Conservation (phyloP, 768 basidiomycete species). For the Leccinum broughii region DNA sequence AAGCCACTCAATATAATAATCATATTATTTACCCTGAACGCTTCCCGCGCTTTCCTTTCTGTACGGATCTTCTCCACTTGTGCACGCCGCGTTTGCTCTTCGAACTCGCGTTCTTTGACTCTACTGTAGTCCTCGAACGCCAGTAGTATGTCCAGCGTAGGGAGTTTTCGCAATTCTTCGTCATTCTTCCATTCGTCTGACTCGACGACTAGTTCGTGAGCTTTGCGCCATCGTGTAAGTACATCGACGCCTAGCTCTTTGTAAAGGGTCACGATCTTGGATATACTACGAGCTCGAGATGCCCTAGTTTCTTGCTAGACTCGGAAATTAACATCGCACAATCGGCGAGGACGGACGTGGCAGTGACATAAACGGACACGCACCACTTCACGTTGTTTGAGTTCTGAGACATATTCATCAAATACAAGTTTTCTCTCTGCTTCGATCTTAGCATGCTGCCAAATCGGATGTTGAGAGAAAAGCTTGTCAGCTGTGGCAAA, state of each 20-base stretch:
- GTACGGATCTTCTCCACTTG: constrained; percentile 82
- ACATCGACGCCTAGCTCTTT: constrained; percentile 89
- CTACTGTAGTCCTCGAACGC: constrained; percentile 95
- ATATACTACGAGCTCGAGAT: constrained; percentile 73
- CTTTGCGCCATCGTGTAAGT: constrained; percentile 89
- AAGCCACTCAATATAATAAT: background rate
- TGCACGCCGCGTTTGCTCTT: constrained; percentile 76
- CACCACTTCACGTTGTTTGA: constrained; percentile 89
- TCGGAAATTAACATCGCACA: constrained; percentile 3
- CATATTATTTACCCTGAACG: constrained; percentile 64
- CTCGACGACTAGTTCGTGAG: constrained; percentile 71
- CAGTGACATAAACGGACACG: constrained; percentile 30
- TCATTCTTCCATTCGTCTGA: constrained; percentile 82
- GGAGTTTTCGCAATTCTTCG: constrained; percentile 74
- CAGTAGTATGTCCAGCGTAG: constrained; percentile 87
- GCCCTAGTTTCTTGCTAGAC: constrained; percentile 76
- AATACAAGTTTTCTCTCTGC: constrained; percentile 86
- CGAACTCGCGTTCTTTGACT: constrained; percentile 87
- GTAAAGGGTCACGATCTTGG: constrained; percentile 82
- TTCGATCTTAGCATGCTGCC: constrained; percentile 85
- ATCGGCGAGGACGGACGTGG: constrained; percentile 8
- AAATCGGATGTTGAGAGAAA: constrained; percentile 86
- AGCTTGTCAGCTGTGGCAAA: constrained; percentile 86
- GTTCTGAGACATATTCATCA: constrained; percentile 85
- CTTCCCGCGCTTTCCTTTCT: constrained; percentile 90